Evolutionary conservation across 108 stramenopile genomes (phyloP), one percentile per base, ranked within the genome.

Genomic region (Cyclotella baltica): DNA sequence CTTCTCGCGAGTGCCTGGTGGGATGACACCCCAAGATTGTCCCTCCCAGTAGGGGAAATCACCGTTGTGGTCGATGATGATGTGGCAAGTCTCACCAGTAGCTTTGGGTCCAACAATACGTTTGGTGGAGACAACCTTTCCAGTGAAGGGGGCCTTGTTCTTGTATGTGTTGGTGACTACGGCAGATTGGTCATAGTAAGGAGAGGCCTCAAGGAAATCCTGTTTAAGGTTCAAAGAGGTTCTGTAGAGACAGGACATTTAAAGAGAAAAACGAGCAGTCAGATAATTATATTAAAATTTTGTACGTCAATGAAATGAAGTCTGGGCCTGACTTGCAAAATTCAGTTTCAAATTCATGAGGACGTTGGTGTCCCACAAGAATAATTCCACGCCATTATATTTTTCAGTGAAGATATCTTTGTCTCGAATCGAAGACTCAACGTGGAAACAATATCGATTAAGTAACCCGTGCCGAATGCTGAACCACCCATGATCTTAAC

Each of bases 21-120:
- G 97, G 47, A 98, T 92, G 43, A 98, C 96, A 63, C 94, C 98
- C 92, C 93, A 97, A 27, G 97, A 97, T 89, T 98, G 98, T 66
- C 98, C 98, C 88, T 98, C 98, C 92, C 96, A 96, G 93, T 96
- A 98, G 31, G 98, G 98, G 85, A 98, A 95, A 78, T 97, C 94
- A 61, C 97, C 98, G 55, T 93, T 87, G 91, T 98, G 98, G 61
- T 97, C 96, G 88, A 98, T 97, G 81, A 98, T 94, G 88, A 98
- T 97, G 95, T 98, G 96, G 93, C 98, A 98, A 30, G 96, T 96
- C 83, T 96, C 96, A 51, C 96, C 96, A 68, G 98, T 97, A 51
- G 98, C 98, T 83, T 97, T 86, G 61, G 96, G 92, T 57, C 98
- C 98, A 28, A 98, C 98, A 77, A 98, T 98, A 58, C 98, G 90